Evolutionary conservation across 148 eudicot genomes (phyloP), one percentile per base, ranked within the genome.

Genomic region (Camellia japonica): DNA sequence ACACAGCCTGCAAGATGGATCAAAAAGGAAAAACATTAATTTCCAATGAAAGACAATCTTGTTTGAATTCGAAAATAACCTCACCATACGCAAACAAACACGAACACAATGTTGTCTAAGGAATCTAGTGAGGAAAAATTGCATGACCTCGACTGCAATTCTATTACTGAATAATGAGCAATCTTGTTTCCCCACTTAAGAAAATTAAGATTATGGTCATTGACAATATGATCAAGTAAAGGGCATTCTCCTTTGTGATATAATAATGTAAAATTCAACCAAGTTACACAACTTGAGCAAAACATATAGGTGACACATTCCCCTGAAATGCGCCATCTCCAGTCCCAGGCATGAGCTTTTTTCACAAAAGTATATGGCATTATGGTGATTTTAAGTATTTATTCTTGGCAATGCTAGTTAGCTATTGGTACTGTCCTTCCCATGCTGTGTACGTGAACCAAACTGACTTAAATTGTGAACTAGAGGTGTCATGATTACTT

Each of bases 1-100:
- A 30, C 23, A 68, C 85, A 62, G 78, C 87, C 92, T 92, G 89
- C 83, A 74, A 60, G 68, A 75, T 23, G 70, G 46, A 70, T 16
- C 15, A 76, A 60, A 49, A 54, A 13, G 12, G 16, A 59, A 43
- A 30, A 5, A 46, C 20, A 23, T 5, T 44, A 11, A 43, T 44
- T 59, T 44, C 8, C 3, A 49, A 30, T 23, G 6, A 16, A n/a
- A 12, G 11, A 8, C 46, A 43, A 42, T 8, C 14, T 30, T 11
- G 67, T 43, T 47, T 74, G 8, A 56, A 41, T 59, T 16, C 38
- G 52, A 46, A 68, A 44, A 75, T 75, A 51, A 64, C 42, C 10
- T 64, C 11, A 7, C 71, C 38, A 30, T 55, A 44, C 67, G 54
- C 38, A 49, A 7, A 49, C 52, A 49, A 49, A 49, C 52, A 4